These are phyloP conservation scores for Gremmenia infestans DNA, from an alignment of 2,329 filamentous ascomycete genomes.

Conservation along the genomic window DNA sequence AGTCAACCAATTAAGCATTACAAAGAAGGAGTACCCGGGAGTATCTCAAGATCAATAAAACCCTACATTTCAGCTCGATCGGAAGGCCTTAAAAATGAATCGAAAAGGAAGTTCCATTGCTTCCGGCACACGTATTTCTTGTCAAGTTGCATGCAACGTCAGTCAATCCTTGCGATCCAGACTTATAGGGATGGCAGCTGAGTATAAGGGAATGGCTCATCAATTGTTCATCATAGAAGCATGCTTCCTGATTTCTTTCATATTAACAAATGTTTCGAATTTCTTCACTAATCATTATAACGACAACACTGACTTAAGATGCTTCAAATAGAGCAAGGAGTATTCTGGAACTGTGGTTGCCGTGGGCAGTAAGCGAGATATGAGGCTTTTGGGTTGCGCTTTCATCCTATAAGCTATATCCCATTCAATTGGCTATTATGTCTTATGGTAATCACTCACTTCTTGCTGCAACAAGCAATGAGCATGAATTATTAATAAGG, in stretches of 20 bases:
- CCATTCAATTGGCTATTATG: not conserved
- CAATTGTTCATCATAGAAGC: slow-evolving; percentile 10
- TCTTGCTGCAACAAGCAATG: not conserved
- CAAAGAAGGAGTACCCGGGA: slow-evolving; percentile 18
- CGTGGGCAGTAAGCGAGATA: slow-evolving; percentile 34
- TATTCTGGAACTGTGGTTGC: slow-evolving; percentile 31
- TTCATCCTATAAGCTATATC: slow-evolving; percentile 19
- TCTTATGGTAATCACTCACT: not conserved
- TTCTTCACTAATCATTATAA: not conserved
- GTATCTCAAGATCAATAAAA: slow-evolving; percentile 15
- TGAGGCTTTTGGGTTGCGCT: slow-evolving; percentile 32
- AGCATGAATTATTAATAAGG: not conserved
- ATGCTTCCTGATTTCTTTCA: not conserved
- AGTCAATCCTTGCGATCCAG: slow-evolving; percentile 26
- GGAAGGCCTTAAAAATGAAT: slow-evolving; percentile 16
- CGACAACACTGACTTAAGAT: not conserved
- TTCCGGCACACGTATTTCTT: slow-evolving; percentile 23
- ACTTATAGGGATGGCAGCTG: slow-evolving; percentile 22
- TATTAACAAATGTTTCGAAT: not conserved
- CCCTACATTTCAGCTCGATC: slow-evolving; percentile 18
- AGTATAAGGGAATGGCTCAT: slow-evolving; percentile 26
- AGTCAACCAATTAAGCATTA: not conserved
- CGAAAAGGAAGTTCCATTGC: slow-evolving; percentile 20
- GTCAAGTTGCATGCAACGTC: slow-evolving; percentile 28
- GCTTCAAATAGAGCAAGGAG: slow-evolving; percentile 21